Percentiles rank a stretch among this genome's conserved stretches.
phyloP scores from a whole-genome alignment of 208 protist species.

The Acanthamoeba quina region DNA sequence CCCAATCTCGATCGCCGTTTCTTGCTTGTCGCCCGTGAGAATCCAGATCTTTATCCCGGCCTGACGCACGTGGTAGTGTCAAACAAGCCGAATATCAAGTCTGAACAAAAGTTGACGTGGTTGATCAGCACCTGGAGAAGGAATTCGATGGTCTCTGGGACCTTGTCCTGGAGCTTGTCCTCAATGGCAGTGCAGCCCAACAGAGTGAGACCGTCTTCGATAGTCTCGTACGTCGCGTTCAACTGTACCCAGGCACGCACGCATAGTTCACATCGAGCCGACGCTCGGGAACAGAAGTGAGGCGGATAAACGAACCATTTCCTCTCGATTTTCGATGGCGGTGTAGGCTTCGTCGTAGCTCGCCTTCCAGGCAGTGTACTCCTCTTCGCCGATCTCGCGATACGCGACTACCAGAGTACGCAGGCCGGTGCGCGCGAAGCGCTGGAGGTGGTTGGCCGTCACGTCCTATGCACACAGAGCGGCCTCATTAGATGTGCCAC shows the following conservation, averaged over 20 bases:
- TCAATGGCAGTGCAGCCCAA: slow-evolving; percentile 94
- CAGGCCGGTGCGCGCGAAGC: slow-evolving; percentile 77
- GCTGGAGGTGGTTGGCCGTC: slow-evolving; percentile 69
- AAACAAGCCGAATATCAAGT: not conserved
- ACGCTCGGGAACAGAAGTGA: not conserved
- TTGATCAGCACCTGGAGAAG: slow-evolving; percentile 87
- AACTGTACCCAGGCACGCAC: not conserved
- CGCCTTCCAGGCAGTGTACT: not conserved
- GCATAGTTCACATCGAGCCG: not conserved
- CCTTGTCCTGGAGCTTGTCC: slow-evolving; percentile 97
- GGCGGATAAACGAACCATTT: slow-evolving; percentile 64
- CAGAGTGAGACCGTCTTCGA: slow-evolving; percentile 92
- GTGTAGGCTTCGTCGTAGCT: slow-evolving; percentile 48
- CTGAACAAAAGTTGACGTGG: slow-evolving; percentile 70
- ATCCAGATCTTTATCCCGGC: slow-evolving; percentile 46
- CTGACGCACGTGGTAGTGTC: not conserved
- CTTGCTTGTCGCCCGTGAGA: slow-evolving; percentile 90
- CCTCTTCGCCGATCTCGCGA: slow-evolving; percentile 1
- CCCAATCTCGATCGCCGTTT: slow-evolving; percentile 94
- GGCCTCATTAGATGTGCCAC: not conserved
- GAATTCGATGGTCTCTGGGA: slow-evolving; percentile 95
- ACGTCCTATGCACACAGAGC: not conserved
- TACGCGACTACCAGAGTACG: slow-evolving; percentile 50
- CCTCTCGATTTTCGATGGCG: slow-evolving; percentile 46
- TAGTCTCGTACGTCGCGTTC: slow-evolving; percentile 25